Evolutionary conservation across 805 yeast species (phyloP).

Genomic region (Saccharomycopsis sp.): DNA sequence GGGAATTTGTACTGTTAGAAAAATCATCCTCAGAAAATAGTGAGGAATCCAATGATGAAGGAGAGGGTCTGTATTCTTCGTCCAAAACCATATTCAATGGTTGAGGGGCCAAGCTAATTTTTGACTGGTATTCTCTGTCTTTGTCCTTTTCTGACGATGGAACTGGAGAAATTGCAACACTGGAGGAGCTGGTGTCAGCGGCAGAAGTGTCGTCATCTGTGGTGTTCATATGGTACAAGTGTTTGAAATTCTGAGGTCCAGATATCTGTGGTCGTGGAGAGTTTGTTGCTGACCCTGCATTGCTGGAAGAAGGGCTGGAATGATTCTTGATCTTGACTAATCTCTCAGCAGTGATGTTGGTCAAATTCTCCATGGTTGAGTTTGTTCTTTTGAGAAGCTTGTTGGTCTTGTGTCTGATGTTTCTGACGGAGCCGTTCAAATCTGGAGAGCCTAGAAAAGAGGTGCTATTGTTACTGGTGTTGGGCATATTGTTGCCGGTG

Average conservation of each 20-base stretch:
- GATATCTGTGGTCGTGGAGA: conserved; percentile 5
- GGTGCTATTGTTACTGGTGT: not conserved
- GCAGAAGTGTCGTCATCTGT: conserved; percentile 1
- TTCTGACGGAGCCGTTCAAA: not conserved
- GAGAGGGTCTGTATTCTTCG: conserved; percentile 9
- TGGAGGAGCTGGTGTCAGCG: not conserved
- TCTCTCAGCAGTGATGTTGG: not conserved
- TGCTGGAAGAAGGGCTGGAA: not conserved
- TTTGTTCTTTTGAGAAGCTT: conserved; percentile 6
- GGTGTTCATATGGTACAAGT: conserved; percentile 19
- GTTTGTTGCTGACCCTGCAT: not conserved
- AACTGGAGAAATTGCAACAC: not conserved
- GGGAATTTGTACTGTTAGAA: conserved; percentile 6
- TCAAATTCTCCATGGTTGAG: not conserved
- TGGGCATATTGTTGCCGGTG: no score
- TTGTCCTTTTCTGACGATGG: no score
- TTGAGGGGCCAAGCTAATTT: not conserved
- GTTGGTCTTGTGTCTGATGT: conserved; percentile 11
- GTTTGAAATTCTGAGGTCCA: conserved; percentile 19
- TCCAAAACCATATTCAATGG: not conserved
- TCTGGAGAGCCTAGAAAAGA: not conserved
- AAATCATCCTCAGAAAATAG: conserved; percentile 13
- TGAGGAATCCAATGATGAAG: conserved; percentile 12
- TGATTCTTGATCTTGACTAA: not conserved
- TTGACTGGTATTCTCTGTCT: not conserved